These are phyloP conservation scores for Zanthoxylum bungeanum DNA, from an alignment of 345 rosid species.

Conservation along the genomic window DNA sequence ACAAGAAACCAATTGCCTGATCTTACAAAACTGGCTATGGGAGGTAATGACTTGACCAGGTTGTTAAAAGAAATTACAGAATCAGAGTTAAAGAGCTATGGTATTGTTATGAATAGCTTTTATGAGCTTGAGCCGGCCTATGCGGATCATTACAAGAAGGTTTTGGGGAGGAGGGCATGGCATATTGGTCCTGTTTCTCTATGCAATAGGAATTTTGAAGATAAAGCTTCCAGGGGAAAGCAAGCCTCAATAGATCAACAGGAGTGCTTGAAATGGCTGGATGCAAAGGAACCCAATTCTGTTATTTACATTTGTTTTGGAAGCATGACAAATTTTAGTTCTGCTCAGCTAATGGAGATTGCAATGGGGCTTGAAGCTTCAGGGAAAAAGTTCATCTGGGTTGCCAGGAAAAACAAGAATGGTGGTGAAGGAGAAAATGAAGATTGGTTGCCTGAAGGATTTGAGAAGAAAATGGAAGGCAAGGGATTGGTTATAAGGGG, in stretches of 20 bases:
- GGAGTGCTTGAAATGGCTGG: conserved; percentile 44
- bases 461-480: conserved; percentile 30
- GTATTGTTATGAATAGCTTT: conserved; percentile 66
- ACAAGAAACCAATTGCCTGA: conserved; percentile 38
- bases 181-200: conserved; percentile 51
- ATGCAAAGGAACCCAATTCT: conserved; percentile 32
- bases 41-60: conserved; percentile 15
- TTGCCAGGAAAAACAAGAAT: conserved; percentile 22
- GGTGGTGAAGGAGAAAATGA: conserved; percentile 17
- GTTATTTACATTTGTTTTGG: conserved; percentile 50
- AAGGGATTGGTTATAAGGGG: conserved; percentile 50
- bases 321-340: conserved; percentile 22
- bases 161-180: conserved; percentile 52
- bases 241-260: conserved; percentile 21
- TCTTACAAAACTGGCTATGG: background rate
- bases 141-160: conserved; percentile 36
- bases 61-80: conserved; percentile 21
- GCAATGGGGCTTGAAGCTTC: conserved; percentile 40
- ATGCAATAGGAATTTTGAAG: conserved; percentile 25
- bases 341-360: conserved; percentile 37
- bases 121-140: conserved; percentile 65
- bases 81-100: conserved; percentile 49
- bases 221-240: conserved; percentile 34
- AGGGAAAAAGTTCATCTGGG: conserved; percentile 47
- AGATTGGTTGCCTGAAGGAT: conserved; percentile 41